These are phyloP conservation scores for Phylloporus sp. DNA, from an alignment of 768 basidiomycete genomes.

Conservation along the genomic window DNA sequence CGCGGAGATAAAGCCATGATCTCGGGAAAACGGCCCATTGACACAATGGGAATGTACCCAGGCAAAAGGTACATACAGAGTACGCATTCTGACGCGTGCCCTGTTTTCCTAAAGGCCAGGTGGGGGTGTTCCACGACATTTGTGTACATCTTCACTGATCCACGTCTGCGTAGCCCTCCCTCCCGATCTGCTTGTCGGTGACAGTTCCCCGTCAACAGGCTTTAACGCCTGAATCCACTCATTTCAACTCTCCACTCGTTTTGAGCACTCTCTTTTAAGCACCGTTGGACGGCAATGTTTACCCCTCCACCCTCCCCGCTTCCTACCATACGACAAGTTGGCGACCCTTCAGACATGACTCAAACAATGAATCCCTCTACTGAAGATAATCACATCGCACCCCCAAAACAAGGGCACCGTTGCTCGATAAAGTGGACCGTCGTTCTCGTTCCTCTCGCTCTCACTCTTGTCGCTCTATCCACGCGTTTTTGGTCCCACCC, in stretches of 20 bases:
- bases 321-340: constrained; percentile 18
- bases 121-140: neutral
- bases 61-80: neutral
- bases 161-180: neutral
- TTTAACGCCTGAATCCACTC: constrained; percentile 13
- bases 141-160: constrained; percentile 4
- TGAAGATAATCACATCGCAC: constrained; percentile 1
- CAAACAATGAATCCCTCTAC: constrained; percentile 1
- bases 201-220: constrained; percentile 2
- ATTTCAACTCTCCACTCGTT: constrained; percentile 26
- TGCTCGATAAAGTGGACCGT: constrained; percentile 44
- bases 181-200: neutral
- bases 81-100: constrained; percentile 1
- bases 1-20: constrained; percentile 23
- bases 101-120: constrained; percentile 8
- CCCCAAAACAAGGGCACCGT: constrained; percentile 38
- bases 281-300: constrained; percentile 30
- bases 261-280: constrained; percentile 22
- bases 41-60: constrained; percentile 7
- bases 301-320: constrained; percentile 42
- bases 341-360: constrained; percentile 1
- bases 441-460: constrained; percentile 51
- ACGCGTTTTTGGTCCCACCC: constrained; percentile 52
- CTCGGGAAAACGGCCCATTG: constrained; percentile 1
- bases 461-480: constrained; percentile 52